phyloP scores from a whole-genome alignment of 805 yeast species.

The Starmerella vaccinii region DNA sequence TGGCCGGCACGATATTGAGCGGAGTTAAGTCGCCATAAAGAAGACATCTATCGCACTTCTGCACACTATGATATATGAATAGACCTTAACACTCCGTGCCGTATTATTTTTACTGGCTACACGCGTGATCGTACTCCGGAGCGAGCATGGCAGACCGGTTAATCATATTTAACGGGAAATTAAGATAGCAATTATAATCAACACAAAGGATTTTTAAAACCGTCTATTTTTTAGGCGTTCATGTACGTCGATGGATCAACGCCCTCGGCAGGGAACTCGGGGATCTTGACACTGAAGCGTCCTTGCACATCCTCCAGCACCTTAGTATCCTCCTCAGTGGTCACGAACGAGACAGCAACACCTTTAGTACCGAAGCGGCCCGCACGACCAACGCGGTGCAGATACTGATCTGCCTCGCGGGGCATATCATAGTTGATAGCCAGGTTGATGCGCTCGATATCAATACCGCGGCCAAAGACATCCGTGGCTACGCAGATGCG shows the following conservation, averaged over 20 bases:
- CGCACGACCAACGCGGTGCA: conserved; percentile 99
- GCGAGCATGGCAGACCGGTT: no score
- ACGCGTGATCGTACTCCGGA: no score
- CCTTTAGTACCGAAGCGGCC: conserved; percentile 99
- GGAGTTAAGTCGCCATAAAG: no score
- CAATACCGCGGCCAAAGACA: conserved; percentile 98
- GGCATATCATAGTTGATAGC: conserved; percentile 98
- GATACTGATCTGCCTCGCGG: conserved; percentile 90
- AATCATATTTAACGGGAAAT: not conserved
- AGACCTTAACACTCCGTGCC: no score
- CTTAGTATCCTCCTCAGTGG: conserved; percentile 78
- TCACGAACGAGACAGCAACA: conserved; percentile 82
- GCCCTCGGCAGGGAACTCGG: conserved; percentile 95
- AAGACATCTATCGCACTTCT: no score
- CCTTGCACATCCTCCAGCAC: conserved; percentile 88
- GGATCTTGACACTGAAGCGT: conserved; percentile 90
- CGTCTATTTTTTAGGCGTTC: conserved; percentile 53
- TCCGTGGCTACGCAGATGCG: conserved; percentile 98
- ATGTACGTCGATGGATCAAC: conserved; percentile 95
- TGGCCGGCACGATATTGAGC: no score
- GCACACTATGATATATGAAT: no score
- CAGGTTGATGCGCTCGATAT: conserved; percentile 94
- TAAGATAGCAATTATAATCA: not conserved
- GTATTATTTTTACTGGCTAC: no score
- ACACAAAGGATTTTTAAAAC: not conserved